Evolutionary conservation across 805 yeast genomes (phyloP), one percentile per base, ranked within the genome.

Genomic region (Monosporozyma unispora): DNA sequence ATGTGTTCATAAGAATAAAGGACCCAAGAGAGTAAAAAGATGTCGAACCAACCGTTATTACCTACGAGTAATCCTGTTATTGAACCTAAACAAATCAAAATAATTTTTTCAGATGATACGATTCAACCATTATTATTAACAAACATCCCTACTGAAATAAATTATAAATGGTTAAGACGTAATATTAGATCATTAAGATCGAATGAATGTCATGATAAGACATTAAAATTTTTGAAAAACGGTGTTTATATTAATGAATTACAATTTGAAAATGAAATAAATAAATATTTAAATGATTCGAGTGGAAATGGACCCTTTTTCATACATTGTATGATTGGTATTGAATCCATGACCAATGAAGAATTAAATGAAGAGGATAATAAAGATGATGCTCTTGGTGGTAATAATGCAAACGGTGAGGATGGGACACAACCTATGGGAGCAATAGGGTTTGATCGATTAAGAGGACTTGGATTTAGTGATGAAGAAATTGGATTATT

Each of bases 361-460:
- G 77, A 72, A 16, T 64, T 87, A 25, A 72, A 72, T n/a, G 72
- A 69, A 1, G 70, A 77, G 42, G 79, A 74, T 46, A 76, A 75
- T 46, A 56, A 78, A 46, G 90, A 84, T 58, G 52, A 51, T 4
- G 54, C 28, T 8, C 19, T 21, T 18, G 44, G 55, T 12, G 45
- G 49, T 18, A 38, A 19, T 12, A 37, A 54, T 19, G n/a, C 58
- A 55, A 3, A 48, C 54, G n/a, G n/a, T 2, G 49, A 48, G 31
- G 57, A 56, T 2, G 22, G 22, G 3, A 6, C 39, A 11, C 39
- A 35, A 18, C 39, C 22, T 8, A 63, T 69, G 51, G 81, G 79
- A 33, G 89, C 87, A 12, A 77, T 82, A 14, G 96, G 97, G 2
- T 87, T 90, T 63, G 96, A 90, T 64, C 69, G 96, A 40, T 70